A percentile compares a stretch with the other conserved stretches of the same genome.
These are phyloP conservation scores for Trichoderma arundinaceum DNA, from an alignment of 2,329 filamentous ascomycete genomes.

Conservation along the genomic window DNA sequence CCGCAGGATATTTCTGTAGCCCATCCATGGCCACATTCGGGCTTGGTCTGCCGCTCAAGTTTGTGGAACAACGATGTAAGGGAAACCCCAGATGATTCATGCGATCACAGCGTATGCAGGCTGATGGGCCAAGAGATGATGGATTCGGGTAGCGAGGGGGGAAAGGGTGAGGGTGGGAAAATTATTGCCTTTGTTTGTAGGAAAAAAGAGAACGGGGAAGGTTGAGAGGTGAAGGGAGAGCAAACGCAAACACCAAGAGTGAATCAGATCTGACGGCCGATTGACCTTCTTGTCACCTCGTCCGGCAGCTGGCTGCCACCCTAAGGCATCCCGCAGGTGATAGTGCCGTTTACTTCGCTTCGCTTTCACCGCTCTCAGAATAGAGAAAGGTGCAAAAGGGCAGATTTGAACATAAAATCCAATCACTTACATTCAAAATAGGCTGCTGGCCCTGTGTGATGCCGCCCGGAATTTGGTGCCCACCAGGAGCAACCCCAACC, in stretches of 20 bases:
- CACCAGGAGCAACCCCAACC: conserved; percentile 52
- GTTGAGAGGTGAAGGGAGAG: background rate
- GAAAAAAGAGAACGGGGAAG: background rate
- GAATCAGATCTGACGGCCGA: conserved; percentile 28
- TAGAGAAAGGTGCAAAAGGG: background rate
- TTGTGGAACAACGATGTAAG: background rate
- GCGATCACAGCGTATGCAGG: background rate
- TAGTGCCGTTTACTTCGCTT: conserved; percentile 1
- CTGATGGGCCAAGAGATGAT: background rate
- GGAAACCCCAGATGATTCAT: background rate
- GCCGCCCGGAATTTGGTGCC: conserved; percentile 48
- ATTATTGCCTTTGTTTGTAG: background rate
- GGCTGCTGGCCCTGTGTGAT: conserved; percentile 52
- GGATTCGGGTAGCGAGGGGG: background rate
- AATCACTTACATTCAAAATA: conserved; percentile 57
- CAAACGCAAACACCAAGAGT: conserved; percentile 6
- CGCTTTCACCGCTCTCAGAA: background rate
- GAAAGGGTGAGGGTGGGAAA: background rate
- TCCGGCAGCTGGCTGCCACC: conserved; percentile 21
- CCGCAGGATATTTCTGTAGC: conserved; percentile 18
- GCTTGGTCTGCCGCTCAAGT: background rate
- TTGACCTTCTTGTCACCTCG: conserved; percentile 4
- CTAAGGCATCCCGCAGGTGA: conserved; percentile 3
- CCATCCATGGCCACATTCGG: conserved; percentile 7
- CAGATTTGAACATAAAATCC: background rate